Conservation (phyloP, 495 filamentous ascomycete genomes). For the Xylaria sp. region DNA sequence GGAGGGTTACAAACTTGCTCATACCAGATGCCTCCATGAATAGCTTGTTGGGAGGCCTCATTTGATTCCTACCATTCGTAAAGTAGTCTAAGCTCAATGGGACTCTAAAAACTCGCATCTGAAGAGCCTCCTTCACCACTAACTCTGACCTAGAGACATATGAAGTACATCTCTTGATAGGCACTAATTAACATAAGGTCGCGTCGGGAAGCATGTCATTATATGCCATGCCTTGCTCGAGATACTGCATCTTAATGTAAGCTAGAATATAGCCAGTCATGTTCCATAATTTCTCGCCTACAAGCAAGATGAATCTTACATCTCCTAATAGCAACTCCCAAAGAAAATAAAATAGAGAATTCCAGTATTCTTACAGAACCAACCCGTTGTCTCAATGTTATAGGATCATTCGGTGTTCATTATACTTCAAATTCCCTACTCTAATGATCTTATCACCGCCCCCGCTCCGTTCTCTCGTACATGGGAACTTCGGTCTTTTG, state of each 20-base stretch:
- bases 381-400: neutral
- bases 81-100: neutral
- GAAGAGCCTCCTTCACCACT: neutral
- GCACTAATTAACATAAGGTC: neutral
- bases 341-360: neutral
- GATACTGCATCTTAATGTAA: neutral
- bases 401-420: neutral
- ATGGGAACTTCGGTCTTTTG: too few relatives aligned
- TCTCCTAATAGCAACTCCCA: neutral
- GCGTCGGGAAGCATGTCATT: neutral
- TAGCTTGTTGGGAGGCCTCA: neutral
- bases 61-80: conserved; percentile 1
- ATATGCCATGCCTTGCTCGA: neutral
- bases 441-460: too few relatives aligned
- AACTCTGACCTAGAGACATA: neutral
- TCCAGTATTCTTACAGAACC: neutral
- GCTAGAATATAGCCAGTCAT: neutral
- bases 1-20: neutral
- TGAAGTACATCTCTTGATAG: neutral
- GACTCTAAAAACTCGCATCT: neutral
- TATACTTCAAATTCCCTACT: neutral
- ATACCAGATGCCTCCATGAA: neutral
- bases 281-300: neutral
- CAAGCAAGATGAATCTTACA: neutral
- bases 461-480: neutral